Conservation (phyloP, 768 basidiomycete genomes). For the Russula brevipes region DNA sequence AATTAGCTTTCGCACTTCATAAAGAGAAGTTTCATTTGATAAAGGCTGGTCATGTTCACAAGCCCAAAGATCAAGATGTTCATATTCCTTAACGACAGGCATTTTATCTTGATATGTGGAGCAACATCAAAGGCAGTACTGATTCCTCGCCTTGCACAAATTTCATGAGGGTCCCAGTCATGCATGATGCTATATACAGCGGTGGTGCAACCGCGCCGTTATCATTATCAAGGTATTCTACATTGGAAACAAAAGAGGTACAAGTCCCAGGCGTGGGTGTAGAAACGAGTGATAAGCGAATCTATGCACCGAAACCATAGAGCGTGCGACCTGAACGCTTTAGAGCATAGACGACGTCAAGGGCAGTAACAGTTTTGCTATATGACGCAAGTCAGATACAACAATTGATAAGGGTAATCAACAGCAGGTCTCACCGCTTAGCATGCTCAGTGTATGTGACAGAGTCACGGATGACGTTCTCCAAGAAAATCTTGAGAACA, state of each 20-base stretch:
- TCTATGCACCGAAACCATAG: constrained; percentile 50
- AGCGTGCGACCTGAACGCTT: constrained; percentile 49
- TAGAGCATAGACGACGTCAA: constrained; percentile 49
- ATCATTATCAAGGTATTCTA: constrained; percentile 17
- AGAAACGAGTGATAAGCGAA: no score
- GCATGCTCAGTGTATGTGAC: constrained; percentile 71
- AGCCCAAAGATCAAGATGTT: neutral
- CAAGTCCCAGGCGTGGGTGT: neutral
- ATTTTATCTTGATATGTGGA: no score
- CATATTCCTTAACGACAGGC: neutral
- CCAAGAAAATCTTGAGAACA: constrained; percentile 91
- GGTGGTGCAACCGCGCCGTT: neutral
- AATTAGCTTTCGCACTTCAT: neutral
- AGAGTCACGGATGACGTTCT: constrained; percentile 70
- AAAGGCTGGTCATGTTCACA: no score
- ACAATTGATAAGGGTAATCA: neutral
- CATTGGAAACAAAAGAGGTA: constrained; percentile 5
- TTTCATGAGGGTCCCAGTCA: neutral
- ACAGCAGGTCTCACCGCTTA: constrained; percentile 40
- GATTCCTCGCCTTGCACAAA: neutral
- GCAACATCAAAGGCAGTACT: no score
- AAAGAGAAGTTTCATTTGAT: no score
- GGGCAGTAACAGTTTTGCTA: constrained; percentile 43
- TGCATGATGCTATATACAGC: neutral
- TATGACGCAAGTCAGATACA: constrained; percentile 47